Conservation (phyloP, 345 rosid genomes). For the Melaleuca quinquenervia region DNA sequence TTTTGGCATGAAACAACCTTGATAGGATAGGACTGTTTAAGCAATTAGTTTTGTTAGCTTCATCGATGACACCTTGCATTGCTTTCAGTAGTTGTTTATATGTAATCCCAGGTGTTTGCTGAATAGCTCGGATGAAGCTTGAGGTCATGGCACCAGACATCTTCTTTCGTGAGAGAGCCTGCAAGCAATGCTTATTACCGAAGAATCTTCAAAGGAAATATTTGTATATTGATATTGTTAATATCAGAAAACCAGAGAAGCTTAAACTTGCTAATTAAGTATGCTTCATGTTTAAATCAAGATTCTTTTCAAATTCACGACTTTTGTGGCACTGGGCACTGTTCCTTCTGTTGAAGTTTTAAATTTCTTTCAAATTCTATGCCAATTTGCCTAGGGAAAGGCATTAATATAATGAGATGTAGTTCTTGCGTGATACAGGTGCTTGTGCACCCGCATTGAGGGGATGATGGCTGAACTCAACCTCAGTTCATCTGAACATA, state of each 20-base stretch:
- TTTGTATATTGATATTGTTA: background rate
- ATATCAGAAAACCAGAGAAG: background rate
- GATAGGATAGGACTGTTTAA: constrained; percentile 9
- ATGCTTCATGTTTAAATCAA: background rate
- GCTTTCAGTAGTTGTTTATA: constrained; percentile 19
- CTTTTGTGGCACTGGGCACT: background rate
- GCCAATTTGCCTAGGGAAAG: background rate
- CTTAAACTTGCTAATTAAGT: background rate
- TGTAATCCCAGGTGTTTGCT: constrained; percentile 2
- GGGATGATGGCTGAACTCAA: background rate
- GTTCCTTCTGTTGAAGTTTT: background rate
- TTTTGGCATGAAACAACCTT: background rate
- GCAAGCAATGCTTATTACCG: background rate
- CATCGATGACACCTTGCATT: constrained; percentile 12
- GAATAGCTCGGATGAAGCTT: constrained; percentile 12
- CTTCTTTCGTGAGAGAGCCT: constrained; percentile 22
- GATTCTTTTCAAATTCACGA: background rate
- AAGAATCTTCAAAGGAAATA: background rate
- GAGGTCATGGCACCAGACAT: constrained; percentile 41
- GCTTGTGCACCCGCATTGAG: background rate
- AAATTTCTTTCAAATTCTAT: background rate
- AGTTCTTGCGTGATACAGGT: background rate
- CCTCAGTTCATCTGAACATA: background rate
- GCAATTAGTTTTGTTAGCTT: constrained; percentile 14
- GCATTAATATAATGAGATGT: background rate